These are phyloP conservation scores for Piper betle DNA, from an alignment of 164 flowering plant genomes.

Conservation along the genomic window DNA sequence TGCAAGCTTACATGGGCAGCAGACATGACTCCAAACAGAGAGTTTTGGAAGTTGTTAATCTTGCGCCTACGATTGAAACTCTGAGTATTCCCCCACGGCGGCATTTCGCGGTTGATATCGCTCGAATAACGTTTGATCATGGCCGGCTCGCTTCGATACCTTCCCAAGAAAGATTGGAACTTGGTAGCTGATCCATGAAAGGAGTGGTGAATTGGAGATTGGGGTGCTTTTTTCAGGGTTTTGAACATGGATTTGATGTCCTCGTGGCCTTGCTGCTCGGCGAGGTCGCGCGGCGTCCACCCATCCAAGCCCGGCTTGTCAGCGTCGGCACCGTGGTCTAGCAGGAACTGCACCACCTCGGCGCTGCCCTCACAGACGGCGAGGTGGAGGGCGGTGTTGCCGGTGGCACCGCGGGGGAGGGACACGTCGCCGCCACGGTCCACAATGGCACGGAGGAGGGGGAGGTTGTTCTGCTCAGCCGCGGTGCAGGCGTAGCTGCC, in stretches of 20 bases:
- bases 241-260: constrained; percentile 48
- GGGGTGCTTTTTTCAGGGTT: constrained; percentile 14
- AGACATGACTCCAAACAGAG: constrained; percentile 73
- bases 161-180: constrained; percentile 15
- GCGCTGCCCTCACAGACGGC: constrained; percentile 71
- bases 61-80: constrained; percentile 30
- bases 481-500: constrained; percentile 70
- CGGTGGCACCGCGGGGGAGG: constrained; percentile 22
- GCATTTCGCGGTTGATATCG: constrained; percentile 12
- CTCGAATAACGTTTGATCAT: constrained; percentile 16
- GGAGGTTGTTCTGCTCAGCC: constrained; percentile 46
- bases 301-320: constrained; percentile 49
- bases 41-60: constrained; percentile 52
- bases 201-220: constrained; percentile 9
- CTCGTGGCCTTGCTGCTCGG: constrained; percentile 82
- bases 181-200: constrained; percentile 9
- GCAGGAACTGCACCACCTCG: constrained; percentile 45
- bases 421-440: constrained; percentile 46
- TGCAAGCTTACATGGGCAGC: constrained; percentile 29
- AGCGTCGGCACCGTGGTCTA: constrained; percentile 47
- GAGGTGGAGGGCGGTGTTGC: constrained; percentile 63
- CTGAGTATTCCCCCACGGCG: constrained; percentile 12
- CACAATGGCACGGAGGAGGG: constrained; percentile 38
- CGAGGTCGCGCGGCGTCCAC: constrained; percentile 70
- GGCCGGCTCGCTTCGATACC: constrained; percentile 49